Evolutionary conservation across 495 filamentous ascomycete species (phyloP).

Genomic region (Xylaria flabelliformis): DNA sequence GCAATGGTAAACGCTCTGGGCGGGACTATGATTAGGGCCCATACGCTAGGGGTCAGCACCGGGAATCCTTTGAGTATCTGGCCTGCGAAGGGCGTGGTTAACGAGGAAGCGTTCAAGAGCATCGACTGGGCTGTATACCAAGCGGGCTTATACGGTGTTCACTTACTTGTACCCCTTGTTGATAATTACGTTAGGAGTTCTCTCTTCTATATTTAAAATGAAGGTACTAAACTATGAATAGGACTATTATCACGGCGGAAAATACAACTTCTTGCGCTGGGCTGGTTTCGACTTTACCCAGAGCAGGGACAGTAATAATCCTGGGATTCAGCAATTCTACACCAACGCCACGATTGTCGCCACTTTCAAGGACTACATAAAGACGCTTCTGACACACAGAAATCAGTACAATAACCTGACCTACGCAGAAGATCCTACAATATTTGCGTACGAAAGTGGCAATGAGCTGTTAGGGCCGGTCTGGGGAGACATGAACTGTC

Average conservation of each 20-base stretch:
- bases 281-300: slow-evolving; percentile 56
- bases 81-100: slow-evolving; percentile 52
- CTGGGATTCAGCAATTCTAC: slow-evolving; percentile 58
- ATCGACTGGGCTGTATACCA: slow-evolving; percentile 63
- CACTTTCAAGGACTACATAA: slow-evolving; percentile 61
- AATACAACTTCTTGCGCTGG: slow-evolving; percentile 62
- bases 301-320: slow-evolving; percentile 42
- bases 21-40: slow-evolving; percentile 58
- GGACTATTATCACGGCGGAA: slow-evolving; percentile 66
- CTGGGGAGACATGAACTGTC: slow-evolving; percentile 58
- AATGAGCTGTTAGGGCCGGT: slow-evolving; percentile 59
- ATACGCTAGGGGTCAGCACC: slow-evolving; percentile 60
- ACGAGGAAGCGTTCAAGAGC: slow-evolving; percentile 55
- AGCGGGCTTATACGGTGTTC: slow-evolving; percentile 57
- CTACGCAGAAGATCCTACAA: slow-evolving; percentile 62
- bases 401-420: slow-evolving; percentile 62
- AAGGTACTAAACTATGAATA: slow-evolving; percentile 20
- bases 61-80: slow-evolving; percentile 60
- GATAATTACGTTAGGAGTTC: slow-evolving; percentile 50
- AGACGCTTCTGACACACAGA: slow-evolving; percentile 54
- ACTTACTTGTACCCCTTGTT: slow-evolving; percentile 56
- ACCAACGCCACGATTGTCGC: slow-evolving; percentile 55
- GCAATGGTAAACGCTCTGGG: slow-evolving; percentile 57
- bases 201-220: background rate
- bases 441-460: slow-evolving; percentile 62